Conservation (phyloP, 2,329 filamentous ascomycete genomes). For the Epichloe typhina region DNA sequence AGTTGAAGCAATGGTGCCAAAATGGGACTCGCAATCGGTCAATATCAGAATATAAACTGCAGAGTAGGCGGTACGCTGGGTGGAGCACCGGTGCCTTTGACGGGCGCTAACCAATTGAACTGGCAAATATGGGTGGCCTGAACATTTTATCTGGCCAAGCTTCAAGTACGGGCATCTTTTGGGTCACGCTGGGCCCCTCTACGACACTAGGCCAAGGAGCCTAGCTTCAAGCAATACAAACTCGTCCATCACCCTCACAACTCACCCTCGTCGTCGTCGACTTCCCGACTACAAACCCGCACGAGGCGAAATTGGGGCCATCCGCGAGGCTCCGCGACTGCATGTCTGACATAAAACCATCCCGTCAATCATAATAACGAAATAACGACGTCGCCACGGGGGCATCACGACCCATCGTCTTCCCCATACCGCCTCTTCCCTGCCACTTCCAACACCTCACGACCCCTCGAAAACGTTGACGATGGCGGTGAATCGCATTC, state of each 20-base stretch:
- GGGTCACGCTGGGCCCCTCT: background rate
- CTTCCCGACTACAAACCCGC: background rate
- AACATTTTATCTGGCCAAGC: background rate
- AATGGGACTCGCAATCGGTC: background rate
- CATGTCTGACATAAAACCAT: background rate
- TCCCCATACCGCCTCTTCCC: slow-evolving; percentile 6
- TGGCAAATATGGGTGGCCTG: background rate
- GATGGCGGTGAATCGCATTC: slow-evolving; percentile 95
- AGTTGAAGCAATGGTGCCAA: no score
- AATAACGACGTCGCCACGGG: background rate
- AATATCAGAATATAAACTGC: no score
- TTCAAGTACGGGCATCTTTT: background rate
- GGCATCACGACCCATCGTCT: background rate
- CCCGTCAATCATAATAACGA: background rate
- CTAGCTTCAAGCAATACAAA: background rate
- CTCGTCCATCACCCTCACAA: background rate
- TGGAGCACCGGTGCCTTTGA: background rate
- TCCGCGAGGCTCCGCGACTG: background rate
- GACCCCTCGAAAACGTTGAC: slow-evolving; percentile 14
- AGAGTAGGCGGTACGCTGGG: background rate
- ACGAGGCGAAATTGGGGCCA: slow-evolving; percentile 1
- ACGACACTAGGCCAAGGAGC: background rate
- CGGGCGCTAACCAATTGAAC: background rate
- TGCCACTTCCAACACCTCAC: slow-evolving; percentile 14
- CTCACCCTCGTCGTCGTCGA: background rate